Conservation (phyloP, 2,329 filamentous ascomycete genomes). For the Exophiala viscosa region DNA sequence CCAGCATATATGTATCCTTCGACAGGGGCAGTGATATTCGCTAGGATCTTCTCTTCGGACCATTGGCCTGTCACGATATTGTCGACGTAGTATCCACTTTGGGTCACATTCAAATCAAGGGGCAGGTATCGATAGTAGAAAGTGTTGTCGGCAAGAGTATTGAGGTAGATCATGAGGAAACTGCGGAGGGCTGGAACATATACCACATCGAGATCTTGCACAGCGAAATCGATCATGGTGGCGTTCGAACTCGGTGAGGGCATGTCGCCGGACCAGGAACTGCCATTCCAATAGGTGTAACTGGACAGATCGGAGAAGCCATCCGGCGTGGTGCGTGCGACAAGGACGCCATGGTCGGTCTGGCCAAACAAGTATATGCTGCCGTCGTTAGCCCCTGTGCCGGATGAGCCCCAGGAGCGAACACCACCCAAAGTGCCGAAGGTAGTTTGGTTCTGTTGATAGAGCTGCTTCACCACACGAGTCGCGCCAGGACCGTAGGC, state of each 20-base stretch:
- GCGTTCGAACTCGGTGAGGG: slow-evolving; percentile 23
- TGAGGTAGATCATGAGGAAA: slow-evolving; percentile 34
- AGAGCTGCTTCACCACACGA: slow-evolving; percentile 31
- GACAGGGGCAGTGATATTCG: slow-evolving; percentile 25
- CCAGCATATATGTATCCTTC: slow-evolving; percentile 33
- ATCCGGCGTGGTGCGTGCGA: slow-evolving; percentile 26
- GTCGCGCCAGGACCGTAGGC: slow-evolving; percentile 30
- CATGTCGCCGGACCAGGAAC: slow-evolving; percentile 27
- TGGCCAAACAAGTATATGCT: slow-evolving; percentile 34
- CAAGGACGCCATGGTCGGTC: slow-evolving; percentile 28
- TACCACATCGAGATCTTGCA: slow-evolving; percentile 33
- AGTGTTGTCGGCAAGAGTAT: slow-evolving; percentile 32
- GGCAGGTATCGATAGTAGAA: slow-evolving; percentile 35
- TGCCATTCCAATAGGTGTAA: slow-evolving; percentile 33
- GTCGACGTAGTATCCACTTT: slow-evolving; percentile 27
- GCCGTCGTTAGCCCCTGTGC: slow-evolving; percentile 31
- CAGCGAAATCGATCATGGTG: slow-evolving; percentile 28
- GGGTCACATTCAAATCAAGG: slow-evolving; percentile 26
- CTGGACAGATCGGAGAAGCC: slow-evolving; percentile 23
- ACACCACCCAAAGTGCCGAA: slow-evolving; percentile 33
- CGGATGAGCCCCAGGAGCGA: slow-evolving; percentile 31
- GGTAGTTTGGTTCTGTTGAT: slow-evolving; percentile 29
- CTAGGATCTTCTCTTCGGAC: slow-evolving; percentile 31
- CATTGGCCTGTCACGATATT: slow-evolving; percentile 30
- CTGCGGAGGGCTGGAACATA: slow-evolving; percentile 33